Evolutionary conservation across 495 filamentous ascomycete genomes (phyloP).

Genomic region (Trichoderma parareesei): DNA sequence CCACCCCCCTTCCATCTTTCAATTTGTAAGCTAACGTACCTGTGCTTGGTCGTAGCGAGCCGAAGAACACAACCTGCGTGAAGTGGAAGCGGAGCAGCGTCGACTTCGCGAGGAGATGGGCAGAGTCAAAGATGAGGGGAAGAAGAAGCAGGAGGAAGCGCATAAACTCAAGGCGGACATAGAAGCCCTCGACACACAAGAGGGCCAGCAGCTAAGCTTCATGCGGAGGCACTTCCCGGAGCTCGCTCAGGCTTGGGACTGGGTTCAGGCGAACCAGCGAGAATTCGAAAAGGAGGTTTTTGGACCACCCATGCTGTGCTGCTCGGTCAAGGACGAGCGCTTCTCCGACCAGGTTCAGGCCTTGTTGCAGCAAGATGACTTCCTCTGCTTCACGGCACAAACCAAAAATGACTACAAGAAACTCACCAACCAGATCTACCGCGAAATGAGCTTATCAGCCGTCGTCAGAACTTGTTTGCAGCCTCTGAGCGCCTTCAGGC

Average conservation of each 20-base stretch:
- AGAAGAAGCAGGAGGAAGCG: constrained; percentile 17
- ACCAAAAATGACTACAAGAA: constrained; percentile 63
- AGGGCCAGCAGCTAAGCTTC: constrained; percentile 63
- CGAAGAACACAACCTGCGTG: constrained; percentile 40
- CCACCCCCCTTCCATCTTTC: too few species aligned
- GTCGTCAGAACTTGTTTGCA: constrained; percentile 50
- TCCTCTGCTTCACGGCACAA: constrained; percentile 69
- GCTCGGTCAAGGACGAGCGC: constrained; percentile 67
- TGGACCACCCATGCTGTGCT: constrained; percentile 75
- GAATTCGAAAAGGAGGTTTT: constrained; percentile 75
- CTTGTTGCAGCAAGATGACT: constrained; percentile 52
- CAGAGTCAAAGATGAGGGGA: constrained; percentile 18
- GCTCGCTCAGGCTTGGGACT: constrained; percentile 63
- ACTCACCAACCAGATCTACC: constrained; percentile 48
- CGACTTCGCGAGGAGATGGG: constrained; percentile 28
- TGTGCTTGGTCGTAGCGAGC: constrained; percentile 18
- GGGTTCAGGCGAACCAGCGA: constrained; percentile 63
- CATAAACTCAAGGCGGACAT: constrained; percentile 40
- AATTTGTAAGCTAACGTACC: not conserved
- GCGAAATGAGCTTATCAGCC: constrained; percentile 51
- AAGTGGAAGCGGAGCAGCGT: constrained; percentile 30
- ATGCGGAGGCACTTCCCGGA: constrained; percentile 51
- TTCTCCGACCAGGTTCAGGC: constrained; percentile 71
- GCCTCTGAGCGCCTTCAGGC: constrained; percentile 40
- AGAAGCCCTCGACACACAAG: constrained; percentile 59